phyloP scores from a whole-genome alignment of 2,329 filamentous ascomycete genomes.

The Ascochyta lentis region DNA sequence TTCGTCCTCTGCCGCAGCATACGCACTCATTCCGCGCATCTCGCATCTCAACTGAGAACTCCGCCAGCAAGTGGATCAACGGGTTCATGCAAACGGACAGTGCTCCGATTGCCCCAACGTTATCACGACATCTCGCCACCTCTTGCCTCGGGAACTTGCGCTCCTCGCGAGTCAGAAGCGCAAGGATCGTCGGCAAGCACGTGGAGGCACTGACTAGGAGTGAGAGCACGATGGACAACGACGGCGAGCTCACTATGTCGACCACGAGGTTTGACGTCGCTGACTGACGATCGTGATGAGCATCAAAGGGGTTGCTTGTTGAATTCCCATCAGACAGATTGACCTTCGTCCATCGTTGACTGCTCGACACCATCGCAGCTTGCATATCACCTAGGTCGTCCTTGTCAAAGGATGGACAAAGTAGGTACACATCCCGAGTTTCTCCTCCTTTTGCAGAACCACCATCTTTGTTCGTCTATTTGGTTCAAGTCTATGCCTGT shows the following conservation, averaged over 20 bases:
- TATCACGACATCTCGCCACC: conserved; percentile 17
- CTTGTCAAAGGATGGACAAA: too few species aligned
- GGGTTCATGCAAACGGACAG: conserved; percentile 2
- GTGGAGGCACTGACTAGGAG: conserved; percentile 16
- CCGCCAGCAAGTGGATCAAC: conserved; percentile 13
- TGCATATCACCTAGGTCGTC: neutral
- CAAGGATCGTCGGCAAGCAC: conserved; percentile 18
- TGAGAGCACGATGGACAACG: conserved; percentile 1
- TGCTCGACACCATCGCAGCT: neutral
- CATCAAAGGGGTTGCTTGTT: neutral
- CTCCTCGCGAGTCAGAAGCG: conserved; percentile 11
- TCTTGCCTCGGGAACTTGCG: conserved; percentile 11
- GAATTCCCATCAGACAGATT: neutral
- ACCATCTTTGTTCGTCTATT: neutral
- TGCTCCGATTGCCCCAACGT: conserved; percentile 15
- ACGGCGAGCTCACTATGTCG: conserved; percentile 1
- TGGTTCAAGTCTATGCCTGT: neutral
- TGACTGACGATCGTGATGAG: conserved; percentile 8
- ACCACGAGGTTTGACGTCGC: conserved; percentile 4
- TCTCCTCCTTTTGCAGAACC: neutral
- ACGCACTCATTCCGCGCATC: conserved; percentile 1
- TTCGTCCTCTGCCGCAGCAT: neutral
- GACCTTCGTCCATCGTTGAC: neutral
- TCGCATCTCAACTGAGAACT: conserved; percentile 3
- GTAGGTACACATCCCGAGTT: neutral